These are phyloP conservation scores for Plasmodium knowlesi DNA, from an alignment of 169 alveolate genomes.

Conservation along the genomic window DNA sequence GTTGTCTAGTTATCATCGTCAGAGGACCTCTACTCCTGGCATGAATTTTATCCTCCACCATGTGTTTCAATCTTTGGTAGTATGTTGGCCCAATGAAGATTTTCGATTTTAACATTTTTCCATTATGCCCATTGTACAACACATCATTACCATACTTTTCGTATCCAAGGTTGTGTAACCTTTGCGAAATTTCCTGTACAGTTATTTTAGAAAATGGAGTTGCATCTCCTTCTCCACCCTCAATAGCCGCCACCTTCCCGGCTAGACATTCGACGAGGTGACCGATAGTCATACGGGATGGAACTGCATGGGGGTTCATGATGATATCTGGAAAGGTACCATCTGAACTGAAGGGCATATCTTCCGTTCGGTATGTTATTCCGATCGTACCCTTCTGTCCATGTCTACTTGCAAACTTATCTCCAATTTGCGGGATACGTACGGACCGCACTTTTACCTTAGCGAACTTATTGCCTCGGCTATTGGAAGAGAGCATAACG, in stretches of 20 bases:
- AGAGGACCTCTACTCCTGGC: slow-evolving; percentile 99
- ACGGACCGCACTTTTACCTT: slow-evolving; percentile 97
- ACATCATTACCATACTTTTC: slow-evolving; percentile 98
- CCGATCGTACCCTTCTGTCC: slow-evolving; percentile 99
- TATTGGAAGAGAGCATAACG: slow-evolving; percentile 97
- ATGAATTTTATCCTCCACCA: slow-evolving; percentile 99
- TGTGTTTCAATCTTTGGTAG: slow-evolving; percentile 99
- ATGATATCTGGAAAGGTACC: slow-evolving; percentile 99
- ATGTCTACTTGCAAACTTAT: slow-evolving; percentile 99
- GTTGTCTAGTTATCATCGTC: slow-evolving; percentile 99
- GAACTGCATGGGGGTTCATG: slow-evolving; percentile 99
- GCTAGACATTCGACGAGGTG: slow-evolving; percentile 99
- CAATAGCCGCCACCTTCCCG: slow-evolving; percentile 97
- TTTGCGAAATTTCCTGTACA: slow-evolving; percentile 97
- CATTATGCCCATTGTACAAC: slow-evolving; percentile 98
- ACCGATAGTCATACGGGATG: slow-evolving; percentile 99
- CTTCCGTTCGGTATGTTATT: slow-evolving; percentile 98
- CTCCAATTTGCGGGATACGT: slow-evolving; percentile 99
- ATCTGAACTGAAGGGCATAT: slow-evolving; percentile 97
- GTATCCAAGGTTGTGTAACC: slow-evolving; percentile 96
- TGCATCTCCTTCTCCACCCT: slow-evolving; percentile 99
- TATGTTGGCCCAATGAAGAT: slow-evolving; percentile 99
- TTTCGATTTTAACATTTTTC: slow-evolving; percentile 91
- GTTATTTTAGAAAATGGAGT: slow-evolving; percentile 99
- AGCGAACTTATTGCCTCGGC: slow-evolving; percentile 96